Evolutionary conservation across 2,329 filamentous ascomycete species (phyloP).

Genomic region (Apiospora aurea): DNA sequence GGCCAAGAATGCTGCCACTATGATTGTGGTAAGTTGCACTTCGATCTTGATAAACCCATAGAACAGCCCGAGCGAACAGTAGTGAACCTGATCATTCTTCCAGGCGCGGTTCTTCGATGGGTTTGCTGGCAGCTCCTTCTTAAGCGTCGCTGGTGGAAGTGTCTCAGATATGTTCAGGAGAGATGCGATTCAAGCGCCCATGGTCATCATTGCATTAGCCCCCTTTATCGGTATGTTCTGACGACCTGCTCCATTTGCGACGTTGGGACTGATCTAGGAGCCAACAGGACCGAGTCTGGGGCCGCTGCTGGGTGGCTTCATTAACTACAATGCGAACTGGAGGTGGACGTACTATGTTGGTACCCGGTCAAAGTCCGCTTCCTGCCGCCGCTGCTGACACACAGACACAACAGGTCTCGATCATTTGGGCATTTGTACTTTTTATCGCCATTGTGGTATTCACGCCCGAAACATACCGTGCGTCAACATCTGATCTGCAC

Average conservation of each 20-base stretch:
- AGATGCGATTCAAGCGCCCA: slow-evolving; percentile 76
- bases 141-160: slow-evolving; percentile 82
- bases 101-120: slow-evolving; percentile 77
- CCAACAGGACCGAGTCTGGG: slow-evolving; percentile 60
- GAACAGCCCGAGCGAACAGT: not conserved
- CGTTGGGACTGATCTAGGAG: slow-evolving; percentile 19
- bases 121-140: slow-evolving; percentile 71
- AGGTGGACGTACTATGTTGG: slow-evolving; percentile 79
- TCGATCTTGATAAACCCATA: not conserved
- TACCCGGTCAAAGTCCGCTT: not conserved
- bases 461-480: slow-evolving; percentile 87
- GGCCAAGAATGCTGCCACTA: slow-evolving; percentile 80
- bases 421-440: slow-evolving; percentile 80
- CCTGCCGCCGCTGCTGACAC: slow-evolving; percentile 28
- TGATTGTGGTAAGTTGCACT: slow-evolving; percentile 62
- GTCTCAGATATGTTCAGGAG: slow-evolving; percentile 80
- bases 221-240: slow-evolving; percentile 60
- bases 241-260: not conserved
- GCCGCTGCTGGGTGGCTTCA: slow-evolving; percentile 76
- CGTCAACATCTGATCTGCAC: slow-evolving; percentile 34
- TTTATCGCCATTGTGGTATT: slow-evolving; percentile 70
- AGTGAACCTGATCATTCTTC: slow-evolving; percentile 17
- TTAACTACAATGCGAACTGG: slow-evolving; percentile 79
- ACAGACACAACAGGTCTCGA: slow-evolving; percentile 55
- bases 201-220: slow-evolving; percentile 78